Conservation (phyloP, 202 grass and related monocot species). For the Dendrocalamus latiflorus region DNA sequence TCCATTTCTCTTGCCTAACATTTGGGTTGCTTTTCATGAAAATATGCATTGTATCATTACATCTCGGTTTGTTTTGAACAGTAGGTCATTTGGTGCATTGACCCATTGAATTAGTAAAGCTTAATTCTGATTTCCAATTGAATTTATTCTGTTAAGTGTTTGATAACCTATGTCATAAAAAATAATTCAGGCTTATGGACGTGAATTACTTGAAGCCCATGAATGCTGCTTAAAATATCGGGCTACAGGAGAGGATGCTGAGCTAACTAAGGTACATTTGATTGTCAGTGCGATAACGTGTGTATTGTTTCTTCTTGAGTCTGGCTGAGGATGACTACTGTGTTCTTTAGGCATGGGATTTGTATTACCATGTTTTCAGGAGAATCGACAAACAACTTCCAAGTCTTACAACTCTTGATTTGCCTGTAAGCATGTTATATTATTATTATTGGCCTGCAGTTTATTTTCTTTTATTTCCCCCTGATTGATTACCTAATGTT, state of each 20-base stretch:
- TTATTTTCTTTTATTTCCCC: too few species aligned
- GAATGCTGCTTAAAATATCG: slow-evolving; percentile 88
- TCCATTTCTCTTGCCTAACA: background rate
- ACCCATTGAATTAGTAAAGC: slow-evolving; percentile 14
- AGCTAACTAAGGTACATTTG: slow-evolving; percentile 80
- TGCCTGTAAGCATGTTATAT: slow-evolving; percentile 61
- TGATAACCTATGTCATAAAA: slow-evolving; percentile 22
- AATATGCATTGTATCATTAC: slow-evolving; percentile 5
- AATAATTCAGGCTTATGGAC: slow-evolving; percentile 70
- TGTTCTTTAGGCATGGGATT: slow-evolving; percentile 86
- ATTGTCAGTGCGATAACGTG: slow-evolving; percentile 19
- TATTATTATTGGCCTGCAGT: background rate
- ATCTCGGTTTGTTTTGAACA: slow-evolving; percentile 17
- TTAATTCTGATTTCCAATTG: background rate
- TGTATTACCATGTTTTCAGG: slow-evolving; percentile 99
- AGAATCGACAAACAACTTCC: slow-evolving; percentile 99
- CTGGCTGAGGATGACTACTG: slow-evolving; percentile 16
- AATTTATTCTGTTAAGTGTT: slow-evolving; percentile 11
- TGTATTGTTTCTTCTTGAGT: slow-evolving; percentile 19
- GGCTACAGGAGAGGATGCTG: slow-evolving; percentile 79
- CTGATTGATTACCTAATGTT: slow-evolving; percentile 14
- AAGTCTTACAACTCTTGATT: slow-evolving; percentile 90
- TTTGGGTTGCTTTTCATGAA: slow-evolving; percentile 7
- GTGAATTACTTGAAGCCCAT: slow-evolving; percentile 91
- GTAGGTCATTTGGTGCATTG: slow-evolving; percentile 20